phyloP scores from a whole-genome alignment of 805 yeast species.

The Candida glaebosa region DNA sequence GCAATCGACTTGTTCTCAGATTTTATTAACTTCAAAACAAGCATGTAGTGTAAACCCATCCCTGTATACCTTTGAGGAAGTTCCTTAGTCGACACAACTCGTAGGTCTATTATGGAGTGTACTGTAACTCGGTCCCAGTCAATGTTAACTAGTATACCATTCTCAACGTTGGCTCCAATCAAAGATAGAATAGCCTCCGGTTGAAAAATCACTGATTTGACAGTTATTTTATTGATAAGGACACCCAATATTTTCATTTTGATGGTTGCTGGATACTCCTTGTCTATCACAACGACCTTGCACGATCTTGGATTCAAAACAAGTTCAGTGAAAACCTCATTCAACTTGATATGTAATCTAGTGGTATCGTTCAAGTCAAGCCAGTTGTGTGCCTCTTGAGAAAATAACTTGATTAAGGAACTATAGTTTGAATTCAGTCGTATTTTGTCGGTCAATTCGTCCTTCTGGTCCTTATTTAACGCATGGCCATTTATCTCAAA shows the following conservation, averaged over 20 bases:
- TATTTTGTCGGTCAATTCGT: conserved; percentile 1
- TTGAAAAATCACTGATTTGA: conserved; percentile 21
- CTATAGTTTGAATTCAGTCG: not conserved
- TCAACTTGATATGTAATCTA: conserved; percentile 10
- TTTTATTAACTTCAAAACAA: not conserved
- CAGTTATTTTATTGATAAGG: conserved; percentile 19
- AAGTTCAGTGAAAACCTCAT: conserved; percentile 13
- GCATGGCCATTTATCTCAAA: conserved; percentile 19
- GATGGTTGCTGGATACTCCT: conserved; percentile 11
- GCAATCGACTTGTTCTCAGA: not conserved
- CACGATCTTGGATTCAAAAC: conserved; percentile 17
- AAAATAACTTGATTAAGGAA: conserved; percentile 5
- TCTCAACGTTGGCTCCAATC: conserved; percentile 16
- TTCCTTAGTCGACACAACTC: conserved; percentile 13
- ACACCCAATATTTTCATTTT: conserved; percentile 17
- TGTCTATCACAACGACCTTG: conserved; percentile 19
- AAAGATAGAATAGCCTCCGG: conserved; percentile 18
- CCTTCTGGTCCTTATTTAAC: conserved; percentile 14
- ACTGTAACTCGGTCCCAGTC: conserved; percentile 24
- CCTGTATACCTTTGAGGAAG: not conserved
- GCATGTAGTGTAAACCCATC: not conserved
- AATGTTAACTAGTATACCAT: conserved; percentile 27
- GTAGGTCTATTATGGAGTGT: conserved; percentile 20
- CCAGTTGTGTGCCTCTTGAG: conserved; percentile 3
- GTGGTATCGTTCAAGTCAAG: conserved; percentile 6